These are phyloP conservation scores for Talaromyces sp. DNA, from an alignment of 2,329 filamentous ascomycete genomes.

Conservation along the genomic window DNA sequence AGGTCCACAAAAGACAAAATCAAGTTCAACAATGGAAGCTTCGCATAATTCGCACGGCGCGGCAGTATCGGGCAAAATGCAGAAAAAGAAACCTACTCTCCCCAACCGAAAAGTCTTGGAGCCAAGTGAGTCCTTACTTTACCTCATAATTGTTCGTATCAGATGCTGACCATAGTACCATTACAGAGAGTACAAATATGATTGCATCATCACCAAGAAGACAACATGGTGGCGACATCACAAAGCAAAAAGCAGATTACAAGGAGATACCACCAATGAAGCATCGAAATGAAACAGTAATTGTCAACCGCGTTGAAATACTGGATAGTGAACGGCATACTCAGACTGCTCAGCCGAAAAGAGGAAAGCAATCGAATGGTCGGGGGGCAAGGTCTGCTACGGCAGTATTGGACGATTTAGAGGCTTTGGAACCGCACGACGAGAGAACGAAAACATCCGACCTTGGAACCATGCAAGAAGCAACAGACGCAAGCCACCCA, in stretches of 20 bases:
- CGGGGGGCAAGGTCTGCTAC: background rate
- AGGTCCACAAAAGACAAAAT: slow-evolving; percentile 13
- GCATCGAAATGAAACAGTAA: background rate
- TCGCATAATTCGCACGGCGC: background rate
- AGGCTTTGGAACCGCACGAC: background rate
- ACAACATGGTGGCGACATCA: slow-evolving; percentile 7
- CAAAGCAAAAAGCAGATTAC: background rate
- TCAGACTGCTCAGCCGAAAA: background rate
- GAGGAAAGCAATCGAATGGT: background rate
- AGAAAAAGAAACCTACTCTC: slow-evolving; percentile 11
- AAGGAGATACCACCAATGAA: slow-evolving; percentile 2
- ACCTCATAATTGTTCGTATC: slow-evolving; percentile 7
- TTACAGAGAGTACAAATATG: slow-evolving; percentile 45
- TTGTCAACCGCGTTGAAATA: slow-evolving; percentile 6
- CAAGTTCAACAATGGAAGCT: background rate
- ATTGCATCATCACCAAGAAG: slow-evolving; percentile 32
- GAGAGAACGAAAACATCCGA: background rate
- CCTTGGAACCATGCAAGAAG: slow-evolving; percentile 21
- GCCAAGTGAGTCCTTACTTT: slow-evolving; percentile 32
- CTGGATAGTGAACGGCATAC: background rate
- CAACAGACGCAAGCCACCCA: slow-evolving; percentile 4
- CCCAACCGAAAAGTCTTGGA: slow-evolving; percentile 32
- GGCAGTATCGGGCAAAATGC: slow-evolving; percentile 5
- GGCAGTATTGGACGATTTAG: background rate
- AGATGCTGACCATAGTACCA: slow-evolving; percentile 8